Percentiles rank a stretch among this genome's conserved stretches.
Evolutionary conservation across 768 basidiomycete genomes (phyloP).

Genomic region (Flagelloscypha sp.): DNA sequence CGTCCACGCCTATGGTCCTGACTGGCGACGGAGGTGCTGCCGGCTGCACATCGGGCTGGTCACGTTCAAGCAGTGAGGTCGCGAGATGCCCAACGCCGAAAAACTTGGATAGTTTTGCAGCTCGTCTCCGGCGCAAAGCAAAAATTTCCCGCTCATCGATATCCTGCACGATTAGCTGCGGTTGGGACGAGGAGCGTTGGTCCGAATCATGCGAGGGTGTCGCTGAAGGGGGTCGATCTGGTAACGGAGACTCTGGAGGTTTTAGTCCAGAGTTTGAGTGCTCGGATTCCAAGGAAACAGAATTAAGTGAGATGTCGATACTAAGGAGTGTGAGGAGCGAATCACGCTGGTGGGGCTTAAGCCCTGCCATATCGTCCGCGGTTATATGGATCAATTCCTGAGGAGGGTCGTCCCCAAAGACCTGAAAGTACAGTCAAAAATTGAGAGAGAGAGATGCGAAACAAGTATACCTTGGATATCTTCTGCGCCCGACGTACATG

Average conservation of each 20-base stretch:
- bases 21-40: constrained; percentile 1
- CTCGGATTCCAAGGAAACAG: too few relatives aligned
- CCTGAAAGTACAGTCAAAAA: constrained; percentile 18
- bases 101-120: constrained; percentile 49
- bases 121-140: constrained; percentile 31
- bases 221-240: too few relatives aligned
- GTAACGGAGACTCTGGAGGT: too few relatives aligned
- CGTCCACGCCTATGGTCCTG: constrained; percentile 30
- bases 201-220: too few relatives aligned
- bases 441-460: constrained; percentile 1
- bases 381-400: constrained; percentile 31
- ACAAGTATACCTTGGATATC: constrained; percentile 38
- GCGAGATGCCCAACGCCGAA: constrained; percentile 41
- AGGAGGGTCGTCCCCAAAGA: constrained; percentile 45
- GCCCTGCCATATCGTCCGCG: too few relatives aligned
- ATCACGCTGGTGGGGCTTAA: too few relatives aligned
- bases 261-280: too few relatives aligned
- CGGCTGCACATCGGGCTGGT: constrained; percentile 10
- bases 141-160: constrained; percentile 11
- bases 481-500: constrained; percentile 45
- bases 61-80: background rate
- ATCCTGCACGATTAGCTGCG: too few relatives aligned
- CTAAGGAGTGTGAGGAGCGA: too few relatives aligned
- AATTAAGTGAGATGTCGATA: too few relatives aligned
- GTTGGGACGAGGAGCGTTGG: too few relatives aligned